Percentiles rank a stretch among this genome's conserved stretches.
phyloP scores from a whole-genome alignment of 805 yeast species.

The Brettanomyces anomalus region DNA sequence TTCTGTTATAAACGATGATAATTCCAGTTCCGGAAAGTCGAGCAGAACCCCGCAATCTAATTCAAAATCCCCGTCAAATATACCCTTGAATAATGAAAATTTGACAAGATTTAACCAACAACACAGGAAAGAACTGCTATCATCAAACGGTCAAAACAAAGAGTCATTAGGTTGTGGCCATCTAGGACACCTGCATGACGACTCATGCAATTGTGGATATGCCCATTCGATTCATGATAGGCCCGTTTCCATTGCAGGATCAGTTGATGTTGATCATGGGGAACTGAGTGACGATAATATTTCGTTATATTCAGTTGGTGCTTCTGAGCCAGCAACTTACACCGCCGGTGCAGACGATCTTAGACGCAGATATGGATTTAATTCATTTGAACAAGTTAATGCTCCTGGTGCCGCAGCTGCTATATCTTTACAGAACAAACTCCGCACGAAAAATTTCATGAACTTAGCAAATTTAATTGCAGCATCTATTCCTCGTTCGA shows the following conservation, averaged over 20 bases:
- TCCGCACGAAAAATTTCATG: conserved; percentile 33
- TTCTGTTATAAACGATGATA: not conserved
- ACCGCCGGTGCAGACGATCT: conserved; percentile 16
- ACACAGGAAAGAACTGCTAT: conserved; percentile 1
- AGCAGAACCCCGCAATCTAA: not conserved
- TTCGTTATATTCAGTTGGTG: conserved; percentile 20
- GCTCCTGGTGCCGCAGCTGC: conserved; percentile 76
- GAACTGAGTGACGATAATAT: conserved; percentile 42
- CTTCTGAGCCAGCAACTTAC: conserved; percentile 11
- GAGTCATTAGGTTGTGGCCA: not conserved
- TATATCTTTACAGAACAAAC: conserved; percentile 40
- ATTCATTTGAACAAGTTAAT: conserved; percentile 52
- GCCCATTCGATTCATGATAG: conserved; percentile 50
- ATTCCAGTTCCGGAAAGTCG: not conserved
- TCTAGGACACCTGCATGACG: conserved; percentile 30
- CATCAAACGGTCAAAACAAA: not conserved
- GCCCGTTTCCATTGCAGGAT: conserved; percentile 60
- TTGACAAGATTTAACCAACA: conserved; percentile 21
- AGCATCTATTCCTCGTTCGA: conserved; percentile 64
- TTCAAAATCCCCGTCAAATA: not conserved
- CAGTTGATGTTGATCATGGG: conserved; percentile 38
- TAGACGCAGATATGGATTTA: conserved; percentile 5
- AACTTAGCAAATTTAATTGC: conserved; percentile 55
- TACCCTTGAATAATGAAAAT: conserved; percentile 22
- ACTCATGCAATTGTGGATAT: conserved; percentile 49